These are phyloP conservation scores for Zymoseptoria tritici DNA, from an alignment of 2,329 filamentous ascomycete genomes.

Conservation along the genomic window DNA sequence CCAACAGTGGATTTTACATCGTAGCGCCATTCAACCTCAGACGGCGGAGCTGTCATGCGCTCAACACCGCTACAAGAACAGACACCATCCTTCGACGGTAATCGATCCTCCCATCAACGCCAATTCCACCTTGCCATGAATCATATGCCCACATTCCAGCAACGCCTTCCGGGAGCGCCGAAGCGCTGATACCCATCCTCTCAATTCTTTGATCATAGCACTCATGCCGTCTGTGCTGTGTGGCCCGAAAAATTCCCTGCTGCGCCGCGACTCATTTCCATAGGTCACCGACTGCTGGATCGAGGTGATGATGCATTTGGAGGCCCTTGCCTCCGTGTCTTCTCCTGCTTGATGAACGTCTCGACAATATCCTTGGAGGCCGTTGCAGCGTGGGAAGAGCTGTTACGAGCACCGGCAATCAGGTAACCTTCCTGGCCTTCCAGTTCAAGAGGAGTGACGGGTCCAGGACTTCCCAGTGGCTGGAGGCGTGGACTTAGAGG, in stretches of 20 bases:
- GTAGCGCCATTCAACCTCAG: not conserved
- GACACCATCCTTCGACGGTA: not conserved
- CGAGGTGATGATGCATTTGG: not conserved
- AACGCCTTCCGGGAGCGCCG: not conserved
- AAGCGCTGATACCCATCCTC: not conserved
- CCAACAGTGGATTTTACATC: not conserved
- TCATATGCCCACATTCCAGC: not conserved
- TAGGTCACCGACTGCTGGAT: not conserved
- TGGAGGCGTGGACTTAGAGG: conserved; percentile 43
- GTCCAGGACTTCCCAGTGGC: conserved; percentile 45
- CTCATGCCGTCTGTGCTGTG: not conserved
- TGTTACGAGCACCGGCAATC: conserved; percentile 34
- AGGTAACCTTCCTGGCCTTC: conserved; percentile 40
- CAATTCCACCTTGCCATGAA: not conserved
- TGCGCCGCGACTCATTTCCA: not conserved
- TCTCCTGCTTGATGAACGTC: conserved; percentile 41
- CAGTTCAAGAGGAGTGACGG: conserved; percentile 47
- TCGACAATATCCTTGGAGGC: conserved; percentile 38
- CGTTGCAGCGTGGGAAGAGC: conserved; percentile 10
- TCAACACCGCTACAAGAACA: not conserved
- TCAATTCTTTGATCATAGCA: not conserved
- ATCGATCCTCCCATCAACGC: not conserved
- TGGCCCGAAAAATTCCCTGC: not conserved
- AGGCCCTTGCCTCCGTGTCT: conserved; percentile 22
- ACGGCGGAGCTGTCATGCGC: not conserved